phyloP scores from a whole-genome alignment of 306 rosid species.

The Inga laurina region DNA sequence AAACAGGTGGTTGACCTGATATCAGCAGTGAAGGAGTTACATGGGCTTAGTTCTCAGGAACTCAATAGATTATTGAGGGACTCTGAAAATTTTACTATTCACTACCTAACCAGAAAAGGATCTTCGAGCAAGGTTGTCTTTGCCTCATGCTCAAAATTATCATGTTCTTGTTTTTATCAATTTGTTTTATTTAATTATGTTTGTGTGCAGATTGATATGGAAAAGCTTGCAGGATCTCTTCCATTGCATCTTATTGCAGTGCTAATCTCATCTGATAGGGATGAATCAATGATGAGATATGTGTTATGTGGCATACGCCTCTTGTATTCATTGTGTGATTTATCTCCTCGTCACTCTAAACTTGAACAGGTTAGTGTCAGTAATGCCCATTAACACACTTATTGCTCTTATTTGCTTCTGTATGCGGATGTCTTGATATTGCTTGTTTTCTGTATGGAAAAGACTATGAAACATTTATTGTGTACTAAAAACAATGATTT shows the following conservation, averaged over 20 bases:
- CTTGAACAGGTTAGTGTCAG: slow-evolving; percentile 75
- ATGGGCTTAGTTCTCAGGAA: slow-evolving; percentile 63
- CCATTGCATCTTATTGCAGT: slow-evolving; percentile 78
- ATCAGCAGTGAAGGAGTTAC: slow-evolving; percentile 71
- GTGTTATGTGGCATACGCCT: slow-evolving; percentile 76
- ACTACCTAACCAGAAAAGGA: slow-evolving; percentile 53
- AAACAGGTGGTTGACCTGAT: slow-evolving; percentile 68
- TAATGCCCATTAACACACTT: slow-evolving; percentile 11
- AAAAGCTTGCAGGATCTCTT: slow-evolving; percentile 78
- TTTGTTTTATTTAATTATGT: slow-evolving; percentile 31
- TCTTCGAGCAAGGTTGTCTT: slow-evolving; percentile 59
- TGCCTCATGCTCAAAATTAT: slow-evolving; percentile 25
- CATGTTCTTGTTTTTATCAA: slow-evolving; percentile 26
- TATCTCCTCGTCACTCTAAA: slow-evolving; percentile 80
- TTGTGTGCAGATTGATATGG: slow-evolving; percentile 77
- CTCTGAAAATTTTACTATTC: slow-evolving; percentile 71
- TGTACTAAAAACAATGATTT: slow-evolving; percentile 21
- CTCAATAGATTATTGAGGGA: slow-evolving; percentile 72
- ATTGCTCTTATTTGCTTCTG: slow-evolving; percentile 27
- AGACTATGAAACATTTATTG: slow-evolving; percentile 17
- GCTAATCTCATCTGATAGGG: slow-evolving; percentile 57
- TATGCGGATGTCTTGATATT: neutral
- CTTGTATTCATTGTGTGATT: slow-evolving; percentile 86
- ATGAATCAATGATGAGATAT: slow-evolving; percentile 64
- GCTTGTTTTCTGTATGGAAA: neutral